Conservation (phyloP, 495 filamentous ascomycete genomes). For the Hypoxylon lenormandii region DNA sequence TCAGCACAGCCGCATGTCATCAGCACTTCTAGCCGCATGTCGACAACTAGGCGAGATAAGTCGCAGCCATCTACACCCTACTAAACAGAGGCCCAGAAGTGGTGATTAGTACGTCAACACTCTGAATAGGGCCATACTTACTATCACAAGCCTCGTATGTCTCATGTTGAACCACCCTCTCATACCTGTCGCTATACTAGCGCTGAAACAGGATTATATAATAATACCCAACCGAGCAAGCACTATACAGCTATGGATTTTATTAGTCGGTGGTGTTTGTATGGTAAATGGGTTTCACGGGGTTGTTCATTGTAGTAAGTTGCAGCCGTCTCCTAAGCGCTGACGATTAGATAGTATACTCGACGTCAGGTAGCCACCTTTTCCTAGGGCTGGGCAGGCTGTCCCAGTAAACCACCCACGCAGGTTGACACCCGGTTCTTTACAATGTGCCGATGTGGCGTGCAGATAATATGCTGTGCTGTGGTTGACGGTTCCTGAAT, state of each 20-base stretch:
- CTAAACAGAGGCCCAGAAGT: neutral
- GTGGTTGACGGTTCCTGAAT: constrained; percentile 39
- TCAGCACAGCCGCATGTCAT: constrained; percentile 24
- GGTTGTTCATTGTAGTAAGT: constrained; percentile 35
- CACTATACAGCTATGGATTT: neutral
- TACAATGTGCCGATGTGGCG: constrained; percentile 45
- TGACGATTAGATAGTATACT: constrained; percentile 21
- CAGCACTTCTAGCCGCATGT: constrained; percentile 15
- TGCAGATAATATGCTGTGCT: constrained; percentile 35
- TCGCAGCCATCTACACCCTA: neutral
- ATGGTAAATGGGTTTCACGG: constrained; percentile 1
- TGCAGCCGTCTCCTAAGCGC: constrained; percentile 13
- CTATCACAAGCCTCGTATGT: constrained; percentile 10
- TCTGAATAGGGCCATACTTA: constrained; percentile 1
- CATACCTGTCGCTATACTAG: neutral
- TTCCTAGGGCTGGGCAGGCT: constrained; percentile 35
- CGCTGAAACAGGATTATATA: neutral
- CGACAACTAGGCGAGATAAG: constrained; percentile 5
- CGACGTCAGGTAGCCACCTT: constrained; percentile 23
- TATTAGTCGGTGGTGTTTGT: constrained; percentile 10
- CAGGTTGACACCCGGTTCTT: constrained; percentile 39
- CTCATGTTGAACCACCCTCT: neutral
- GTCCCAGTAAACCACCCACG: constrained; percentile 47
- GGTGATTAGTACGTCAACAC: neutral
- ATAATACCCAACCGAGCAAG: neutral